A percentile compares a stretch with the other conserved stretches of the same genome.
Evolutionary conservation across 805 yeast species (phyloP).

Genomic region (Candida loeiensis): DNA sequence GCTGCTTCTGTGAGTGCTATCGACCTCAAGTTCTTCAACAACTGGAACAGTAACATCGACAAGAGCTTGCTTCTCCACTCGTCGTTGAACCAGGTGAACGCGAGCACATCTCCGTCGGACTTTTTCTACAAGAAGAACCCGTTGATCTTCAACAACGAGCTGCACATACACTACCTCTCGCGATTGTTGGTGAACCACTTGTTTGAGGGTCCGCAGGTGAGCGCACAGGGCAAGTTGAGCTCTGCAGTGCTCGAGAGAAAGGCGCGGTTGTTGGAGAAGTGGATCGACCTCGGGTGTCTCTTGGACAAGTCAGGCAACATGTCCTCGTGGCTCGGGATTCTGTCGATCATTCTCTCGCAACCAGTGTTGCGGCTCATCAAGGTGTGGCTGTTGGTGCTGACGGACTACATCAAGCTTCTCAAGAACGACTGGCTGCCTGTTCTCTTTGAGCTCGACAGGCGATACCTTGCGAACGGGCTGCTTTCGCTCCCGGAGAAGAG

Average conservation of each 20-base stretch:
- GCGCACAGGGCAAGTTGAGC: slow-evolving; percentile 7
- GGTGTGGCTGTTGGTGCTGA: slow-evolving; percentile 73
- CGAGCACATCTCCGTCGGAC: slow-evolving; percentile 16
- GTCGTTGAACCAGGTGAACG: slow-evolving; percentile 27
- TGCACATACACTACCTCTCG: slow-evolving; percentile 75
- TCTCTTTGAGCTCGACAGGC: slow-evolving; percentile 79
- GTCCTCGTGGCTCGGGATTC: slow-evolving; percentile 92
- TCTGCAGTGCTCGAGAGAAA: slow-evolving; percentile 38
- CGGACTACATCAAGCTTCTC: slow-evolving; percentile 54
- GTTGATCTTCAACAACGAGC: slow-evolving; percentile 62
- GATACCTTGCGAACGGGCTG: slow-evolving; percentile 48
- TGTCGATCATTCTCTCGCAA: slow-evolving; percentile 75
- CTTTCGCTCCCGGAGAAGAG: slow-evolving; percentile 13
- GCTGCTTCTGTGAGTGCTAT: slow-evolving; percentile 65
- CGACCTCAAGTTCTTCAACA: slow-evolving; percentile 57
- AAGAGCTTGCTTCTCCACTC: slow-evolving; percentile 66
- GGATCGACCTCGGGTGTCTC: slow-evolving; percentile 80
- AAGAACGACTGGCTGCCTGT: slow-evolving; percentile 91
- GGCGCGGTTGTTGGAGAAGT: slow-evolving; percentile 66
- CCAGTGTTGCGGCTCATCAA: slow-evolving; percentile 71
- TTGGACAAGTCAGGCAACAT: slow-evolving; percentile 83
- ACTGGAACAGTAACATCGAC: slow-evolving; percentile 81
- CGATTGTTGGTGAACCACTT: slow-evolving; percentile 66
- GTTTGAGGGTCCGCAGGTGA: slow-evolving; percentile 44
- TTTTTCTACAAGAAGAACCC: slow-evolving; percentile 61